Evolutionary conservation across 116 monocot genomes (phyloP).

Genomic region (Papilionanthe hybrid): DNA sequence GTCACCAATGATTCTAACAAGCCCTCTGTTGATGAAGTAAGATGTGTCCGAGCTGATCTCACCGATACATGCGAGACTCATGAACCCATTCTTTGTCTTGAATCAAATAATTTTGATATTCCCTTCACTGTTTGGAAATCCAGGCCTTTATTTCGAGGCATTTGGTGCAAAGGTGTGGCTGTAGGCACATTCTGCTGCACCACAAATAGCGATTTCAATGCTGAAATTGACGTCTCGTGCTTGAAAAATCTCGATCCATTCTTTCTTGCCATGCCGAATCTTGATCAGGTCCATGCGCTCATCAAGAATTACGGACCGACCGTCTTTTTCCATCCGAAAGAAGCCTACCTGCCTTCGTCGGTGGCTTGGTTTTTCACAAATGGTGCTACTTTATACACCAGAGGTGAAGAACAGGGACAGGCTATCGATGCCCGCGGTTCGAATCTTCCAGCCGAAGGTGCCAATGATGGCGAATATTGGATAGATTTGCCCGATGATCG

Average conservation of each 20-base stretch:
- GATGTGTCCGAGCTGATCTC: constrained; percentile 80
- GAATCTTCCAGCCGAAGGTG: constrained; percentile 65
- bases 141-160: constrained; percentile 52
- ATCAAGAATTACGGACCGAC: constrained; percentile 83
- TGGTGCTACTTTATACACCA: constrained; percentile 54
- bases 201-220: constrained; percentile 10
- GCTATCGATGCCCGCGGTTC: constrained; percentile 51
- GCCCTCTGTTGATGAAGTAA: constrained; percentile 70
- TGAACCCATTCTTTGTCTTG: constrained; percentile 33
- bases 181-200: constrained; percentile 77
- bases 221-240: constrained; percentile 35
- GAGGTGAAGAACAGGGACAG: constrained; percentile 29
- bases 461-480: constrained; percentile 86
- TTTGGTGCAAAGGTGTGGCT: constrained; percentile 61
- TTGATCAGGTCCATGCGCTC: constrained; percentile 65
- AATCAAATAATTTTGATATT: constrained; percentile 8
- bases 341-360: constrained; percentile 74
- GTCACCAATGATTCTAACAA: constrained; percentile 52
- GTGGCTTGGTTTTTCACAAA: constrained; percentile 87
- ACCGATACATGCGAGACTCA: constrained; percentile 60
- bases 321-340: constrained; percentile 82
- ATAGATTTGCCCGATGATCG: constrained; percentile 63
- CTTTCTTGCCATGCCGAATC: constrained; percentile 67
- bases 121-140: constrained; percentile 52
- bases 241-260: constrained; percentile 55